Base-by-base conservation (phyloP, 116 monocot genomes). In the Cymodocea nodosa region DNA sequence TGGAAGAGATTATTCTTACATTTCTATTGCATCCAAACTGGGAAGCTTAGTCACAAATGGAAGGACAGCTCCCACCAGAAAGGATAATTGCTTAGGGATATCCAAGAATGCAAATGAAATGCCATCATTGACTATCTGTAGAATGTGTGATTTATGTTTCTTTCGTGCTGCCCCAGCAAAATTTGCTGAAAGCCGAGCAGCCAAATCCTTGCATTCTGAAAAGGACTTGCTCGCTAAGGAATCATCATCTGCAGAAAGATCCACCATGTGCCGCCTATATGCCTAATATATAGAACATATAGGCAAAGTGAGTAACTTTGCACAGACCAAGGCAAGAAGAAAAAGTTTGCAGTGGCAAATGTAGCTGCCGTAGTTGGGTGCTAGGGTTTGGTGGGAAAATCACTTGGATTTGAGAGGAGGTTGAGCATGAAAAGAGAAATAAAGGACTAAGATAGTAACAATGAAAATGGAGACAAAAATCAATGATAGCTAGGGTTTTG, bases 31-130 rank as follows among this genome's bases (percentile, higher is more conserved):
- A 72, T 95, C 85, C 50, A 79, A 44, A 44, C 83, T 11, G 1
- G 78, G 77, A 67, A 95, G 87, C 71, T 87, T 95, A 49, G 83
- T 70, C 19, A 90, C 76, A 73, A 95, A 95, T 53, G 90, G 90
- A 40, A 90, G 73, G 34, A 95, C 66, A 70, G 83, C 90, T 56
- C 62, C 77, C 74, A 87, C 95, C 58, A 95, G 71, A 76, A 95
- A 95, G n/a, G 83, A 66, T 36, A 95, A 63, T 35, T 81, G 79
- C 51, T 82, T 85, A 58, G 95, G 90, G 54, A 74, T 70, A 72
- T 87, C 83, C 23, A 71, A 3, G 72, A 90, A 95, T 48, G 95
- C 95, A 83, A 80, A 95, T 56, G 77, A 73, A 35, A 95, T 71
- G 6, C 95, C 95, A 72, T 81, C 83, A 50, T 83, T 82, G 23